phyloP scores from a whole-genome alignment of 225 moss, liverwort and hornwort genomes.

The Ulota crispa region DNA sequence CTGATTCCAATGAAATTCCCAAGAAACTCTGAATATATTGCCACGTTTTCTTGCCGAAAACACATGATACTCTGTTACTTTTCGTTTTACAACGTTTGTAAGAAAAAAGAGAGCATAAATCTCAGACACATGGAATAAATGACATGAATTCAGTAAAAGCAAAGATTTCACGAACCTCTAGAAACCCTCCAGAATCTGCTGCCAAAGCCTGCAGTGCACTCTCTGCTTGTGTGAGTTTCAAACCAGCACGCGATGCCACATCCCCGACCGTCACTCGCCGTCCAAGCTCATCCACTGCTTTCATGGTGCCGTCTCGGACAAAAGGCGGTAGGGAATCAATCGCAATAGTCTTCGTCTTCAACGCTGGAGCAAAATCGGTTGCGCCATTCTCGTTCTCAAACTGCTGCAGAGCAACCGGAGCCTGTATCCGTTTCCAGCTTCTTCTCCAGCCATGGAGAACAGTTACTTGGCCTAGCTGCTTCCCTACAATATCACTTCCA shows the following conservation, averaged over 20 bases:
- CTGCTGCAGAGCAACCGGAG: constrained; percentile 63
- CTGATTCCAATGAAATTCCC: constrained; percentile 41
- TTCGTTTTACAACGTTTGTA: not conserved
- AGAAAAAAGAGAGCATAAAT: not conserved
- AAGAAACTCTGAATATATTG: not conserved
- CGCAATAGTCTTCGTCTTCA: constrained; percentile 67
- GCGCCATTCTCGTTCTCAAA: constrained; percentile 51
- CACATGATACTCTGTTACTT: constrained; percentile 3
- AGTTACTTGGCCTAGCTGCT: constrained; percentile 33
- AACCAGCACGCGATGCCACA: constrained; percentile 85
- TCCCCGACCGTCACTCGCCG: constrained; percentile 93
- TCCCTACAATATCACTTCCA: constrained; percentile 47
- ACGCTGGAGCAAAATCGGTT: constrained; percentile 45
- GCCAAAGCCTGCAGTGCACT: constrained; percentile 77
- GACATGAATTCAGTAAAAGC: not conserved
- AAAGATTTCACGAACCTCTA: constrained; percentile 58
- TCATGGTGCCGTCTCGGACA: constrained; percentile 93
- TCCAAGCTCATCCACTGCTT: constrained; percentile 94
- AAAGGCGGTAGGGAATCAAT: constrained; percentile 85
- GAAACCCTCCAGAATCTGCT: constrained; percentile 86
- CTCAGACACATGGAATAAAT: not conserved
- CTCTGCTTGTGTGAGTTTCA: constrained; percentile 47
- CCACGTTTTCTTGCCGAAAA: constrained; percentile 5
- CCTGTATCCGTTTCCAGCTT: constrained; percentile 36
- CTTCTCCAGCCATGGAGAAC: constrained; percentile 26